Conservation (phyloP, 2,329 filamentous ascomycete genomes). For the Akanthomyces dipterigenus region DNA sequence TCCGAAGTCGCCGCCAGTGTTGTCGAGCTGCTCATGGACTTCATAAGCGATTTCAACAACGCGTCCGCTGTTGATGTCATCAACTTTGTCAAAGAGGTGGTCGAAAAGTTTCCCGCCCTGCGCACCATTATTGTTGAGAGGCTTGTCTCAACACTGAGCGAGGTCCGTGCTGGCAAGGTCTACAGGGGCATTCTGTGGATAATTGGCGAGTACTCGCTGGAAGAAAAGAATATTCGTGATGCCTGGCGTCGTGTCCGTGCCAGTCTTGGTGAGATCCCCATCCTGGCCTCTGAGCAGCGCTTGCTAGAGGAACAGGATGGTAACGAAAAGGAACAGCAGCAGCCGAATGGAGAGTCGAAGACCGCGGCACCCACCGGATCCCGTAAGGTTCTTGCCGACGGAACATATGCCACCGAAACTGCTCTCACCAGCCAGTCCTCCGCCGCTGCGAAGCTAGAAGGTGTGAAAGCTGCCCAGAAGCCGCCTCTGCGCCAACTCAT, state of each 20-base stretch:
- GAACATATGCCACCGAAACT: slow-evolving; percentile 95
- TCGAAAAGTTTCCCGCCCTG: slow-evolving; percentile 92
- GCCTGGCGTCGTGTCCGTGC: slow-evolving; percentile 95
- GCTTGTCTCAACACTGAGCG: slow-evolving; percentile 80
- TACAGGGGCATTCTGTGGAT: slow-evolving; percentile 97
- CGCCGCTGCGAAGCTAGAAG: slow-evolving; percentile 84
- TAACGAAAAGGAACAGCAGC: slow-evolving; percentile 54
- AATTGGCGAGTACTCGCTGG: slow-evolving; percentile 91
- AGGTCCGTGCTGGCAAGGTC: slow-evolving; percentile 94
- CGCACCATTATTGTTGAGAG: slow-evolving; percentile 81
- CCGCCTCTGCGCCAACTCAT: slow-evolving; percentile 91
- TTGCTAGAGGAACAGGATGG: slow-evolving; percentile 79
- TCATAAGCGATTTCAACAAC: slow-evolving; percentile 97
- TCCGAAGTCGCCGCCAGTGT: slow-evolving; percentile 96
- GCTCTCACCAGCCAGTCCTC: slow-evolving; percentile 90
- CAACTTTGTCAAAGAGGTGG: slow-evolving; percentile 97
- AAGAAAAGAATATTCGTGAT: slow-evolving; percentile 88
- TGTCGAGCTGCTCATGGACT: slow-evolving; percentile 96
- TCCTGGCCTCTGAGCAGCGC: slow-evolving; percentile 88
- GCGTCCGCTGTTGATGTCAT: slow-evolving; percentile 96
- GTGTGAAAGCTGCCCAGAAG: slow-evolving; percentile 94
- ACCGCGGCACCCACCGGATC: slow-evolving; percentile 72
- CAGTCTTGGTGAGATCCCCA: slow-evolving; percentile 93
- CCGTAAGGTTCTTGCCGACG: slow-evolving; percentile 87
- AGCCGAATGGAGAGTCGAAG: slow-evolving; percentile 77